Evolutionary conservation across 345 rosid species (phyloP).

Genomic region (Moricandia arvensis): DNA sequence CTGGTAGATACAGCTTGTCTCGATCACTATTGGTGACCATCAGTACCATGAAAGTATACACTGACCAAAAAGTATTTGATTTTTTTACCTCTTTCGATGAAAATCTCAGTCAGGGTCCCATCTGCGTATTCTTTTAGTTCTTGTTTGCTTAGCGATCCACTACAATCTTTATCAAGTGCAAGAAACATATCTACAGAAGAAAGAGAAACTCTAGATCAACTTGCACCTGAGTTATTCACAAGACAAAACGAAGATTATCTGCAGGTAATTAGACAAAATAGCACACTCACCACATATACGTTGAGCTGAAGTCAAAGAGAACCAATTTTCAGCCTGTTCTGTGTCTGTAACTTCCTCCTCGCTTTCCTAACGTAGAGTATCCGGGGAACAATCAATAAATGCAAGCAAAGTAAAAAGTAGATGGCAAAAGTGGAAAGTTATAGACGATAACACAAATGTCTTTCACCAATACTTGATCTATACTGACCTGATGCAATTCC

Average conservation of each 20-base stretch:
- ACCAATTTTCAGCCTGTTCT: slow-evolving; percentile 99
- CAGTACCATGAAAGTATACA: neutral
- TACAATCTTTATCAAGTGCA: slow-evolving; percentile 92
- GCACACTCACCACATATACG: slow-evolving; percentile 78
- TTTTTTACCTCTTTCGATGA: slow-evolving; percentile 84
- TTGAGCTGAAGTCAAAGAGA: slow-evolving; percentile 97
- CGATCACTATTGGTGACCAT: neutral
- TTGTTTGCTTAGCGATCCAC: slow-evolving; percentile 91
- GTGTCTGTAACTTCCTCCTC: slow-evolving; percentile 98
- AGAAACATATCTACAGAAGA: slow-evolving; percentile 78
- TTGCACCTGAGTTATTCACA: neutral
- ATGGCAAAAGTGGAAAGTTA: slow-evolving; percentile 10
- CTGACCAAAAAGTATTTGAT: neutral
- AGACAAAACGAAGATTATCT: slow-evolving; percentile 7
- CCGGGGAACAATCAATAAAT: neutral
- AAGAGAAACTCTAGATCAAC: slow-evolving; percentile 10
- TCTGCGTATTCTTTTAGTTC: slow-evolving; percentile 97
- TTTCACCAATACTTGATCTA: slow-evolving; percentile 7
- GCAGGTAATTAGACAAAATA: neutral
- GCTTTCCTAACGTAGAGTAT: slow-evolving; percentile 59
- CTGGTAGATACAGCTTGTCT: neutral
- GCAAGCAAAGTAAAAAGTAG: neutral
- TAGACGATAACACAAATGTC: neutral
- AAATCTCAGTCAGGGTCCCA: slow-evolving; percentile 91
- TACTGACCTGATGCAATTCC: slow-evolving; percentile 95